Evolutionary conservation across 805 yeast species (phyloP), one percentile per base, ranked within the genome.

Genomic region (Hanseniaspora occidentalis): DNA sequence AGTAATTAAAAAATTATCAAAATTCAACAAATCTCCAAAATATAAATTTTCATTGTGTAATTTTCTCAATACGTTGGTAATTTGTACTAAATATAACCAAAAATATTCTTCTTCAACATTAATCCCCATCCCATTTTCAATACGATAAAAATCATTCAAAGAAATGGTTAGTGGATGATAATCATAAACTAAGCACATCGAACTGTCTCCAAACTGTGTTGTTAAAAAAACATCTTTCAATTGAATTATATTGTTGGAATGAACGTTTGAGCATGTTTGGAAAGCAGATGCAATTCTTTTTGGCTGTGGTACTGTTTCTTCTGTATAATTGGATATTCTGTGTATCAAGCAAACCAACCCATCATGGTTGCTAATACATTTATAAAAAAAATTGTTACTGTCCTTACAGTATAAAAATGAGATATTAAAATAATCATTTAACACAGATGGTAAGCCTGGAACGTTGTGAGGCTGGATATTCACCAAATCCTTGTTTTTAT

Each of bases 161-260:
- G 94, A 82, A 41, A 65, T 64, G 1, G 94, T 71, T 45, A 75
- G 66, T 19, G 98, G 96, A 57, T 71, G 83, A 57, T 76, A 92
- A 53, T 89, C 96, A 60, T 85, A 84, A 4, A 83, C 79, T 35
- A 86, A 64, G 33, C 85, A 70, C 42, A 92, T 66, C 1, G 92
- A 77, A 37, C 70, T 68, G 50, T 83, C 92, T 35, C 84, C 89
- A 64, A 92, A 92, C 4, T 85, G 80, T 42, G 85, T 73, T 5
- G 89, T 77, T 1, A 95, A 79, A 57, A 92, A 89, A 6, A 92
- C 85, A 54, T 88, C 96, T 34, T 73, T 70, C 5, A 85, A 61
- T 31, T 71, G 67, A 1, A 82, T 83, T 18, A 84, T 63, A 50
- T 79, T 78, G 2, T 84, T 70, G 46, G 65, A 61, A 6, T 47